Evolutionary conservation across 495 filamentous ascomycete species (phyloP).

Genomic region (Penicillium desertorum): DNA sequence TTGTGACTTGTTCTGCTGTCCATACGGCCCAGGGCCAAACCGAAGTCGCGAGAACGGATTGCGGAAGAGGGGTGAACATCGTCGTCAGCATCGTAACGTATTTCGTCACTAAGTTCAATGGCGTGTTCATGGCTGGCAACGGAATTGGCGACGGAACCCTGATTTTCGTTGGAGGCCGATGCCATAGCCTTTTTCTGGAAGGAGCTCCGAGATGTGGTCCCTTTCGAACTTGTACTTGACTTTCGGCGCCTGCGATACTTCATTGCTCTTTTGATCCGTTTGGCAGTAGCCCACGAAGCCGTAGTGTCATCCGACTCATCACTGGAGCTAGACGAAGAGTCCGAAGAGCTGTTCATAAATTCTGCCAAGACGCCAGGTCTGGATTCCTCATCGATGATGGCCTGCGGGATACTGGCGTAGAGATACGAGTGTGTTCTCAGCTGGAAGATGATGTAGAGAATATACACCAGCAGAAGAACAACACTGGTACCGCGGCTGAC

Average conservation of each 20-base stretch:
- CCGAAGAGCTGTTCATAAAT: conserved; percentile 70
- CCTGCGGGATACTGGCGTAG: conserved; percentile 85
- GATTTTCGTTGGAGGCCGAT: conserved; percentile 26
- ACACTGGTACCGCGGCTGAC: conserved; percentile 89
- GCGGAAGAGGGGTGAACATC: conserved; percentile 20
- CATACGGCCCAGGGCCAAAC: conserved; percentile 18
- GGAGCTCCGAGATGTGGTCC: conserved; percentile 46
- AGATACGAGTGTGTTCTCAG: conserved; percentile 89
- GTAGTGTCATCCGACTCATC: conserved; percentile 65
- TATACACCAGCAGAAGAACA: conserved; percentile 80
- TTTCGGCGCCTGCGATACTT: conserved; percentile 67
- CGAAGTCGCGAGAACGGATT: conserved; percentile 38
- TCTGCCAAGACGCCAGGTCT: conserved; percentile 81
- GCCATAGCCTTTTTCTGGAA: conserved; percentile 29
- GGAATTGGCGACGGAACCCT: conserved; percentile 29
- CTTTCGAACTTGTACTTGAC: conserved; percentile 68
- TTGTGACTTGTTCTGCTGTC: conserved; percentile 23
- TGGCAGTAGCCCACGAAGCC: conserved; percentile 71
- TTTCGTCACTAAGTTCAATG: conserved; percentile 38
- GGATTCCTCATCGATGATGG: conserved; percentile 84
- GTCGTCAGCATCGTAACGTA: conserved; percentile 32
- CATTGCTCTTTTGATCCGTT: conserved; percentile 70
- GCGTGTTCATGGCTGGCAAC: conserved; percentile 37
- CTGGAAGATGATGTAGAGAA: conserved; percentile 85
- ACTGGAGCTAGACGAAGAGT: conserved; percentile 59